Evolutionary conservation across 2,329 filamentous ascomycete species (phyloP).

Genomic region (Pseudogymnoascus sp.): DNA sequence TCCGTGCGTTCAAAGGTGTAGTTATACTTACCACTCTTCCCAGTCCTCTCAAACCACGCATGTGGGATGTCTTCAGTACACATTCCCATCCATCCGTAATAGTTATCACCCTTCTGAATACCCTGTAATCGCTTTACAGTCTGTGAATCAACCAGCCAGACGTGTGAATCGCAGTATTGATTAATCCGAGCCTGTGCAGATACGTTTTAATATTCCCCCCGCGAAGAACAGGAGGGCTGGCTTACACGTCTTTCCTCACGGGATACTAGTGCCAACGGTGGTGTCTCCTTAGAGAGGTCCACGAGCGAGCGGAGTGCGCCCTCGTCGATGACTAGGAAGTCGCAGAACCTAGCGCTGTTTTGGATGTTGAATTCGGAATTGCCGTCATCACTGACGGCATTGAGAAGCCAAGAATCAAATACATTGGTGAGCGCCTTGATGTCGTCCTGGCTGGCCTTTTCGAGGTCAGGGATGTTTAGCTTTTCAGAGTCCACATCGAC

Average conservation of each 20-base stretch:
- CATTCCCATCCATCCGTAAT: not conserved
- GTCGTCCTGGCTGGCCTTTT: not conserved
- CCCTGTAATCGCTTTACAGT: not conserved
- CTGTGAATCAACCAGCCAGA: not conserved
- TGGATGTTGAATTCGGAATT: not conserved
- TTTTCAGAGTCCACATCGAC: not conserved
- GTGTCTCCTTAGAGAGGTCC: not conserved
- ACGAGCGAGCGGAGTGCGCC: not conserved
- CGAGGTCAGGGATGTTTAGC: not conserved
- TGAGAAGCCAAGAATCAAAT: not conserved
- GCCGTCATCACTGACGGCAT: not conserved
- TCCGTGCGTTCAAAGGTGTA: not conserved
- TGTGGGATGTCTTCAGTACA: not conserved
- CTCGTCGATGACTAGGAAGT: constrained; percentile 4
- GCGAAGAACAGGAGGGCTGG: not conserved
- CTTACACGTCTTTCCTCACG: constrained; percentile 3
- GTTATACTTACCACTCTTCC: not conserved
- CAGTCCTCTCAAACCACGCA: not conserved
- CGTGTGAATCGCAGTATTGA: not conserved
- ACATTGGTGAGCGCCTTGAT: not conserved
- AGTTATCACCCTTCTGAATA: not conserved
- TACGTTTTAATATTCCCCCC: not conserved
- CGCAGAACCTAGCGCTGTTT: not conserved
- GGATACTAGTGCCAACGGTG: not conserved
- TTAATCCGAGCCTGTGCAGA: not conserved